These are phyloP conservation scores for Mycocentrospora acerina DNA, from an alignment of 2,329 filamentous ascomycete species.

Conservation along the genomic window DNA sequence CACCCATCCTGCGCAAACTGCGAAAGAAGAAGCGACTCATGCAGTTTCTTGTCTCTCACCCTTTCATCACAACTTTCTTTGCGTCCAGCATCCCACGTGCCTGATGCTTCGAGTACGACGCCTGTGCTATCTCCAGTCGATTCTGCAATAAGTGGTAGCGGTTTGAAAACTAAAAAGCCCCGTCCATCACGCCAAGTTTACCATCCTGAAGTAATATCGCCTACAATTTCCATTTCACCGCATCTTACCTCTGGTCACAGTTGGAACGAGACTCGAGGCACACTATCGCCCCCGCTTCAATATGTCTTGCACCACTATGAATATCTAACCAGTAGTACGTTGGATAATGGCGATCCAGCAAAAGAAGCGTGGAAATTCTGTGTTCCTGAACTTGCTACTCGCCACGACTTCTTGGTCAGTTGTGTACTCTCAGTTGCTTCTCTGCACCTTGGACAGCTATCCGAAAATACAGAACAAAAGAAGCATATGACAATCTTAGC, in stretches of 20 bases:
- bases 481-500: constrained; percentile 30
- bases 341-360: constrained; percentile 30
- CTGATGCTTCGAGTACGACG: too few relatives aligned
- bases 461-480: constrained; percentile 24
- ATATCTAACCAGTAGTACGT: constrained; percentile 33
- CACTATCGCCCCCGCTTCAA: constrained; percentile 24
- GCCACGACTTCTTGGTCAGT: constrained; percentile 48
- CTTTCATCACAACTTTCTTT: constrained; percentile 32
- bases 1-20: constrained; percentile 38
- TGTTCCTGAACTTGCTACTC: constrained; percentile 43
- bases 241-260: constrained; percentile 26
- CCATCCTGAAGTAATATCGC: constrained; percentile 7
- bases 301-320: constrained; percentile 38
- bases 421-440: constrained; percentile 50
- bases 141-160: constrained; percentile 4
- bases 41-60: constrained; percentile 35
- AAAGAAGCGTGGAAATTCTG: constrained; percentile 35
- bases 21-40: constrained; percentile 31
- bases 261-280: constrained; percentile 30
- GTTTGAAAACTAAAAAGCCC: too few relatives aligned
- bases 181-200: neutral
- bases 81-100: constrained; percentile 7
- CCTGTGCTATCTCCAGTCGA: constrained; percentile 1
- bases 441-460: constrained; percentile 47
- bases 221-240: constrained; percentile 18